Conservation (phyloP, 1,284 basidiomycete genomes). For the Tilletia horrida region DNA sequence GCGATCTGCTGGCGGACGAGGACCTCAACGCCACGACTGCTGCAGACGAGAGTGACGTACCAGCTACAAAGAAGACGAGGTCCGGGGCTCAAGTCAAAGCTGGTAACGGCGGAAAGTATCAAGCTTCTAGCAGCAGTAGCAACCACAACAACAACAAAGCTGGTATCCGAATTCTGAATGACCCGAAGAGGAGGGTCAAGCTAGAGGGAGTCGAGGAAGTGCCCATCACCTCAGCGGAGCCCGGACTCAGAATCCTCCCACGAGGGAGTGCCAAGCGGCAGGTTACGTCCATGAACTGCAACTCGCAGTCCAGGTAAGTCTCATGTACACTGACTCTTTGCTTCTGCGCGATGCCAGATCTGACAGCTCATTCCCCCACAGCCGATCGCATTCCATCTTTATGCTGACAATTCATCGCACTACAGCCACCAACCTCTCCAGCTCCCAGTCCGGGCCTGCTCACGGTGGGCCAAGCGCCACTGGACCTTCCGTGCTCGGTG, state of each 20-base stretch:
- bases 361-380: conserved; percentile 29
- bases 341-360: conserved; percentile 1
- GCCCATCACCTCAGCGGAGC: conserved; percentile 74
- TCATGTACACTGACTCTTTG: conserved; percentile 19
- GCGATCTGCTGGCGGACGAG: conserved; percentile 61
- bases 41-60: not conserved
- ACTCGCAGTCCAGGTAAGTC: conserved; percentile 76
- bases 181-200: not conserved
- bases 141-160: conserved; percentile 61
- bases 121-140: conserved; percentile 70
- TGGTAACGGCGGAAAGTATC: conserved; percentile 71
- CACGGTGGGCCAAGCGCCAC: not conserved
- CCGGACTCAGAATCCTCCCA: conserved; percentile 78
- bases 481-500: conserved; percentile 58
- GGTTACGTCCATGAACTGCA: conserved; percentile 95
- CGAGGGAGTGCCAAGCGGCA: conserved; percentile 87
- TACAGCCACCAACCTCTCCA: conserved; percentile 7
- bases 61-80: not conserved
- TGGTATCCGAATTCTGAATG: conserved; percentile 9
- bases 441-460: not conserved
- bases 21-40: not conserved
- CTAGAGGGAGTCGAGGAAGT: conserved; percentile 86
- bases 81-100: not conserved
- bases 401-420: conserved; percentile 77
- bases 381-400: conserved; percentile 97